These are phyloP conservation scores for Peronospora belbahrii DNA, from an alignment of 352 stramenopile genomes.

Conservation along the genomic window DNA sequence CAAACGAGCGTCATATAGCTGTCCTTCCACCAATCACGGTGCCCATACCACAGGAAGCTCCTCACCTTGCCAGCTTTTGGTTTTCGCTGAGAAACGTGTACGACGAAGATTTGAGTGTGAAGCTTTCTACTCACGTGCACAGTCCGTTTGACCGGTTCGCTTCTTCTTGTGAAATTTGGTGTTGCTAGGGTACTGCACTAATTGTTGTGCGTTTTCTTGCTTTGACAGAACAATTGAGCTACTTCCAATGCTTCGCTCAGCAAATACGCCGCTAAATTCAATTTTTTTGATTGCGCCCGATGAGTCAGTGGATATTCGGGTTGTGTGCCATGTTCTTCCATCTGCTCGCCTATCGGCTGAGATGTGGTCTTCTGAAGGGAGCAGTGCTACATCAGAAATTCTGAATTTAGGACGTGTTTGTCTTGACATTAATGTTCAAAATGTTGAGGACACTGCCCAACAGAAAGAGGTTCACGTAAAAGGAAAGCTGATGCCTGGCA, in stretches of 20 bases:
- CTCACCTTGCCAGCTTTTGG: conserved; percentile 71
- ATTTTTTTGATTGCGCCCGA: conserved; percentile 62
- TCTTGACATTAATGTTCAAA: conserved; percentile 60
- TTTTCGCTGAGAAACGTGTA: conserved; percentile 83
- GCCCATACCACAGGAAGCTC: conserved; percentile 44
- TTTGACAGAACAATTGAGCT: conserved; percentile 57
- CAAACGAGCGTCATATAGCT: conserved; percentile 41
- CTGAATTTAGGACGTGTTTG: conserved; percentile 54
- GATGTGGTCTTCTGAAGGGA: conserved; percentile 27
- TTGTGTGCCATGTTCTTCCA: conserved; percentile 65
- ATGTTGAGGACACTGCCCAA: conserved; percentile 55
- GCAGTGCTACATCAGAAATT: conserved; percentile 37
- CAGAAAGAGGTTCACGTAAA: conserved; percentile 61
- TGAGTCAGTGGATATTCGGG: conserved; percentile 77
- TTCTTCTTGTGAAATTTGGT: not conserved
- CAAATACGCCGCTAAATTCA: conserved; percentile 65
- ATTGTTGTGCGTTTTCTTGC: not conserved
- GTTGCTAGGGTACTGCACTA: conserved; percentile 1
- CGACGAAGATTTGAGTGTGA: conserved; percentile 74
- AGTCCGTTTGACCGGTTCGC: conserved; percentile 43
- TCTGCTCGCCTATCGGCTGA: conserved; percentile 51
- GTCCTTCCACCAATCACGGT: conserved; percentile 71
- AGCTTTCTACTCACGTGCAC: conserved; percentile 38
- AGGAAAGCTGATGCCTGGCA: conserved; percentile 68
- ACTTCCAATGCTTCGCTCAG: conserved; percentile 66